Evolutionary conservation across 768 basidiomycete species (phyloP).

Genomic region (Lanmaoa rubissima): DNA sequence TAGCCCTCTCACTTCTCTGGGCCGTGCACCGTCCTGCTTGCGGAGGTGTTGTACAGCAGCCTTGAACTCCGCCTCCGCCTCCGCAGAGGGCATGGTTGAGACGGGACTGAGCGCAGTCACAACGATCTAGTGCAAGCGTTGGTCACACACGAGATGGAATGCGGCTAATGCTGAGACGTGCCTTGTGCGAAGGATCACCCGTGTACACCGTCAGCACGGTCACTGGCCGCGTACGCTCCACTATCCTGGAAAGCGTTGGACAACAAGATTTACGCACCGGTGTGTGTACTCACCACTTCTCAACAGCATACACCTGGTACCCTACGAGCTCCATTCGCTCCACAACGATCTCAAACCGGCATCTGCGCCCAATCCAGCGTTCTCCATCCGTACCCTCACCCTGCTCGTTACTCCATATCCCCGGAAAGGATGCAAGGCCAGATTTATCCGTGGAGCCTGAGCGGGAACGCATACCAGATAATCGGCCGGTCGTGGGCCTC

Average conservation of each 20-base stretch:
- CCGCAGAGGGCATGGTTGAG: conserved; percentile 38
- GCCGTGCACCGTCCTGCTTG: conserved; percentile 66
- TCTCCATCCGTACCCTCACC: conserved; percentile 24
- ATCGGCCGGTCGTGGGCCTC: conserved; percentile 24
- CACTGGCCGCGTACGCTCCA: conserved; percentile 59
- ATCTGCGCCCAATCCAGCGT: conserved; percentile 45
- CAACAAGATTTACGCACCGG: neutral
- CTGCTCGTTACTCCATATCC: conserved; percentile 9
- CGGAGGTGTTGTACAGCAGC: conserved; percentile 58
- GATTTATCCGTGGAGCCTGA: conserved; percentile 30
- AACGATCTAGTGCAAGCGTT: conserved; percentile 45
- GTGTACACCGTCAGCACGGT: conserved; percentile 74
- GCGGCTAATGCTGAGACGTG: conserved; percentile 21
- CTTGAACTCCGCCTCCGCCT: conserved; percentile 58
- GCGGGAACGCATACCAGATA: conserved; percentile 32
- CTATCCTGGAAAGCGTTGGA: conserved; percentile 47
- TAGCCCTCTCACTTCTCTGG: conserved; percentile 49
- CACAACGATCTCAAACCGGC: conserved; percentile 49
- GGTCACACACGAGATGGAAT: conserved; percentile 13
- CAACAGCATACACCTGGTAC: conserved; percentile 84
- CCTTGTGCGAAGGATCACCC: conserved; percentile 68
- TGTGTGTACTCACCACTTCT: conserved; percentile 64
- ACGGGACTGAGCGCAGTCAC: conserved; percentile 55
- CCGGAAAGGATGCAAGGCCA: conserved; percentile 3
- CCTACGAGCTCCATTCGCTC: conserved; percentile 48